Base-by-base conservation (phyloP, 352 stramenopile genomes). In the Phytophthora melonis region DNA sequence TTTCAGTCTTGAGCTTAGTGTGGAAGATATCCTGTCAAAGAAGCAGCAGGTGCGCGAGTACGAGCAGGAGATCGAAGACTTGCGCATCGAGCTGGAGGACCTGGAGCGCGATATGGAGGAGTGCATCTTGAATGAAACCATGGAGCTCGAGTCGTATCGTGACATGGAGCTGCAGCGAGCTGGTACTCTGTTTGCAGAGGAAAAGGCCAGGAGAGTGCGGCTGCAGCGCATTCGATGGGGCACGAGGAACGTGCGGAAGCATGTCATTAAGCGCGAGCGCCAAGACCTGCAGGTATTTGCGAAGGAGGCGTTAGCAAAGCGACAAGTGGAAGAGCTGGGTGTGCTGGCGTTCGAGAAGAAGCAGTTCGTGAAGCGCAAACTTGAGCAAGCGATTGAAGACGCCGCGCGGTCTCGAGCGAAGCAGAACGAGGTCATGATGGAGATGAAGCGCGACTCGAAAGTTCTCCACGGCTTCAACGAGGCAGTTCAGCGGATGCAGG, bases 81-180 rank as follows among this genome's bases (percentile, higher is more conserved):
- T 96, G 56, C 67, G 87, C 0, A 68, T 93, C 7, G 89, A 96
- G 58, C 55, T 93, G 7, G 88, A 96, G 71, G 87, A 94, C 23
- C 67, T 96, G n/a, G 89, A 96, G 69, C 83, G 88, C 0, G 88
- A 95, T 41, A 53, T 90, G 13, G 89, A 95, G 62, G 89, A 93
- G 45, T 86, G 77, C 19, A 70, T 94, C 5, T 59, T 92, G 21
- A 68, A 75, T 4, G 89, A 95, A 63, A 93, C 87, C 7, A 80
- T 80, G 66, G 81, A 92, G 47, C 67, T 95, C 3, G 83, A 93
- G 50, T 54, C 63, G 3, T 91, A 90, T 66, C 81, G 87, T 8
- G 79, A 87, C 7, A 68, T 89, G 23, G 88, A 95, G 63, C 34
- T 91, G 4, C 70, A 75, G 1, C 77, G 86, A 52, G 87, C 83